Conservation (phyloP, 225 moss, liverwort and hornwort species). For the Sphagnum tenellum region DNA sequence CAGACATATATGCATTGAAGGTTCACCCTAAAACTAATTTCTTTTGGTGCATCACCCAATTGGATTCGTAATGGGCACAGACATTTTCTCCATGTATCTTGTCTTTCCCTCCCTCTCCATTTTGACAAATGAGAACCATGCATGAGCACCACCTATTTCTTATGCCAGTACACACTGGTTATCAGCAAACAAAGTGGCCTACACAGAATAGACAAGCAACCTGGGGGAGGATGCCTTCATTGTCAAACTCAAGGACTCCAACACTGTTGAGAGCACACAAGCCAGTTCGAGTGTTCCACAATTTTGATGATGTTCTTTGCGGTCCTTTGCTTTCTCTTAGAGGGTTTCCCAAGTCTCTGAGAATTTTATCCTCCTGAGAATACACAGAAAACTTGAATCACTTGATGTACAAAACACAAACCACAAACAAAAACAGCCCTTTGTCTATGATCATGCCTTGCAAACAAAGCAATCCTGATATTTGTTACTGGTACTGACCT, state of each 20-base stretch:
- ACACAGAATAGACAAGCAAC: slow-evolving; percentile 4
- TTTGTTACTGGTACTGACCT: too few relatives aligned
- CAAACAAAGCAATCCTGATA: too few relatives aligned
- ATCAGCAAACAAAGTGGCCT: not conserved
- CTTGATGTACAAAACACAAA: too few relatives aligned
- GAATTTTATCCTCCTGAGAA: slow-evolving; percentile 26
- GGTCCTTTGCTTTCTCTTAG: slow-evolving; percentile 27
- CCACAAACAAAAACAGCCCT: too few relatives aligned
- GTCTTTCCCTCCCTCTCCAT: not conserved
- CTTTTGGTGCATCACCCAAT: too few relatives aligned
- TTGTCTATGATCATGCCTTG: too few relatives aligned
- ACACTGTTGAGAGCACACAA: slow-evolving; percentile 29
- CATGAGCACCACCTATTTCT: not conserved
- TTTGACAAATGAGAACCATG: not conserved
- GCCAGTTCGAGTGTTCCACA: slow-evolving; percentile 33
- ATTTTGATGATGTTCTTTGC: slow-evolving; percentile 35
- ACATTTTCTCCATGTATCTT: too few relatives aligned
- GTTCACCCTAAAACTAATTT: too few relatives aligned
- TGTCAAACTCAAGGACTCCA: slow-evolving; percentile 5
- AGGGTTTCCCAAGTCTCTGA: slow-evolving; percentile 25
- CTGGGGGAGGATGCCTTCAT: slow-evolving; percentile 27
- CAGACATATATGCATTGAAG: too few relatives aligned
- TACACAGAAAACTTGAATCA: too few relatives aligned
- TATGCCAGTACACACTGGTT: not conserved
- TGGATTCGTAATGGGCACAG: too few relatives aligned